Evolutionary conservation across 805 yeast species (phyloP).

Genomic region (Clavispora fructus): DNA sequence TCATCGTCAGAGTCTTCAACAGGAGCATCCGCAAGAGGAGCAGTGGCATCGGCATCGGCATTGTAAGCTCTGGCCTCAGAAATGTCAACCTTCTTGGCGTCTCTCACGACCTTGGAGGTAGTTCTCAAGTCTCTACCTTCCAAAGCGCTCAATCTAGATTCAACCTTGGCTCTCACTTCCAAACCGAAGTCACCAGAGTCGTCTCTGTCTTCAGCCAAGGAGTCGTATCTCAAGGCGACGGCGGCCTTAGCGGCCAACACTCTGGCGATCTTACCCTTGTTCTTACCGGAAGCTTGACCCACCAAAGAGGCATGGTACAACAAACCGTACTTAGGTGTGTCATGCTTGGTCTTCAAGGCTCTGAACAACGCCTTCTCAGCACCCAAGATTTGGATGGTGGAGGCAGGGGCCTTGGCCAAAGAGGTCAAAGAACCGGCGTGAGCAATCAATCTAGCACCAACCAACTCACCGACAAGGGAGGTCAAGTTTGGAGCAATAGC

Average conservation of each 20-base stretch:
- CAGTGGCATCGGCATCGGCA: conserved; percentile 77
- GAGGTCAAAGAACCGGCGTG: conserved; percentile 98
- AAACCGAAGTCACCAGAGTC: conserved; percentile 93
- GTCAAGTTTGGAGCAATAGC: conserved; percentile 98
- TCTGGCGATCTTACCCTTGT: conserved; percentile 98
- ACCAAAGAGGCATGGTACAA: conserved; percentile 93
- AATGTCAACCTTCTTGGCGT: conserved; percentile 81
- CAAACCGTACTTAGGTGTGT: conserved; percentile 94
- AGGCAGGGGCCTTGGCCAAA: conserved; percentile 96
- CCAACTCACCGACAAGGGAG: conserved; percentile 96
- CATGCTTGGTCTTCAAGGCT: conserved; percentile 93
- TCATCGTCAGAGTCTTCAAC: conserved; percentile 22
- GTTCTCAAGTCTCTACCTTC: conserved; percentile 97
- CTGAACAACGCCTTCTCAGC: conserved; percentile 96
- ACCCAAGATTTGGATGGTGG: conserved; percentile 96
- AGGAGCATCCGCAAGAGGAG: conserved; percentile 38
- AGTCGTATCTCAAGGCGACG: conserved; percentile 93
- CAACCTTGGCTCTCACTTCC: conserved; percentile 88
- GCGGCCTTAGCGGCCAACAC: conserved; percentile 98
- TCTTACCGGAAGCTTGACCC: conserved; percentile 90
- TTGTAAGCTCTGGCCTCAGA: conserved; percentile 84
- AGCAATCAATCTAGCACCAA: conserved; percentile 96
- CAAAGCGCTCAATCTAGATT: conserved; percentile 85
- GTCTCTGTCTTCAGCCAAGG: conserved; percentile 93
- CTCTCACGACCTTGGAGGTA: conserved; percentile 74